Conservation (phyloP, 2,329 filamentous ascomycete species). For the Helminthosporium solani region DNA sequence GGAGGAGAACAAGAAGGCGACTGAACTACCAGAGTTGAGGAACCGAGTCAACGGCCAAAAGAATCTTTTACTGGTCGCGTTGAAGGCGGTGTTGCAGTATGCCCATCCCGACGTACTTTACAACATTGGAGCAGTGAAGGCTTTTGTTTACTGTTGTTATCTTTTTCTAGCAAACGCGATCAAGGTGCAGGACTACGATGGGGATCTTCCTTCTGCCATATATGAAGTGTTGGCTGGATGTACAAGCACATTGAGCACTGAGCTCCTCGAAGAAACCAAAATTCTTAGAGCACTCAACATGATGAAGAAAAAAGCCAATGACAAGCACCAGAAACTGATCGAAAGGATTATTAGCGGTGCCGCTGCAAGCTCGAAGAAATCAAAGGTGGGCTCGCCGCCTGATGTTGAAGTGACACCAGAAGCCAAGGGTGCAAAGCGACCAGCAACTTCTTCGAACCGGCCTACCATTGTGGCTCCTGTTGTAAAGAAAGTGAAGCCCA, state of each 20-base stretch:
- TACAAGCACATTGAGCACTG: slow-evolving; percentile 59
- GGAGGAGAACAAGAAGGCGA: slow-evolving; percentile 57
- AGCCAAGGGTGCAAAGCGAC: slow-evolving; percentile 34
- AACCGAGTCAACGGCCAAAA: slow-evolving; percentile 60
- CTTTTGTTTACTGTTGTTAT: slow-evolving; percentile 50
- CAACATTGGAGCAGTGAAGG: slow-evolving; percentile 38
- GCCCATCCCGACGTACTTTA: slow-evolving; percentile 51
- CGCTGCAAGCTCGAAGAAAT: slow-evolving; percentile 45
- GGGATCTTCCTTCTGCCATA: slow-evolving; percentile 44
- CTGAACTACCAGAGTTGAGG: slow-evolving; percentile 56
- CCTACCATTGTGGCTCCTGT: slow-evolving; percentile 19
- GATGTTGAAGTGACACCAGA: slow-evolving; percentile 22
- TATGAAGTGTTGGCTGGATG: slow-evolving; percentile 60
- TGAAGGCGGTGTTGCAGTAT: slow-evolving; percentile 48
- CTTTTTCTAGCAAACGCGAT: slow-evolving; percentile 52
- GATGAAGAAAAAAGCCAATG: slow-evolving; percentile 65
- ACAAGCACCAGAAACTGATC: slow-evolving; percentile 63
- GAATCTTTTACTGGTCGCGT: slow-evolving; percentile 56
- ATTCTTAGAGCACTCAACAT: slow-evolving; percentile 65
- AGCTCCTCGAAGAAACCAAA: slow-evolving; percentile 62
- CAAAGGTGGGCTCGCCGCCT: slow-evolving; percentile 34
- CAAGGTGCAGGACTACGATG: slow-evolving; percentile 48
- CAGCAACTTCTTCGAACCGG: slow-evolving; percentile 22
- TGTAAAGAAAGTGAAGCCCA: slow-evolving; percentile 33
- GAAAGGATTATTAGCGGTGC: slow-evolving; percentile 55